Conservation (phyloP, 805 yeast genomes). For the Cyberlindnera maritima region DNA sequence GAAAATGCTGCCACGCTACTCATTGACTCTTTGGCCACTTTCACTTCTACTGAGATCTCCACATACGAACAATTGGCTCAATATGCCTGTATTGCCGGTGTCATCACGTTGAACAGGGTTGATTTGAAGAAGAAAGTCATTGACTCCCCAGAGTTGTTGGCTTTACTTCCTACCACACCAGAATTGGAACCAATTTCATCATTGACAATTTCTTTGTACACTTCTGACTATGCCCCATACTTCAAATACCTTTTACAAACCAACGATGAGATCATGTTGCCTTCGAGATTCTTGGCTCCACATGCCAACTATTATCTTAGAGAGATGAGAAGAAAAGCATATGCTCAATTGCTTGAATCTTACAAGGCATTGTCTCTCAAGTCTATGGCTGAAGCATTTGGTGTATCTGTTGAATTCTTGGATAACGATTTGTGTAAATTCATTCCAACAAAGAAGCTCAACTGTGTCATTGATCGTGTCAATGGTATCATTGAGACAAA, state of each 20-base stretch:
- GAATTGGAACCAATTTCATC: slow-evolving; percentile 77
- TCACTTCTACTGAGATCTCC: slow-evolving; percentile 88
- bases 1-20: slow-evolving; percentile 79
- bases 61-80: slow-evolving; percentile 88
- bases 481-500: slow-evolving; percentile 94
- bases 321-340: slow-evolving; percentile 93
- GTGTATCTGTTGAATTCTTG: slow-evolving; percentile 81
- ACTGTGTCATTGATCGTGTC: slow-evolving; percentile 94
- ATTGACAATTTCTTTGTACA: slow-evolving; percentile 81
- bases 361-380: slow-evolving; percentile 86
- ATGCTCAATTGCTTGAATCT: slow-evolving; percentile 89
- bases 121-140: slow-evolving; percentile 81
- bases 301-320: slow-evolving; percentile 86
- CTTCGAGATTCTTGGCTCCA: slow-evolving; percentile 62
- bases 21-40: slow-evolving; percentile 90
- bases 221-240: slow-evolving; percentile 79
- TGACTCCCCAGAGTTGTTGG: slow-evolving; percentile 90
- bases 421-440: slow-evolving; percentile 86
- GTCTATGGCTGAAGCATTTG: slow-evolving; percentile 93
- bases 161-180: slow-evolving; percentile 69
- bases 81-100: slow-evolving; percentile 86
- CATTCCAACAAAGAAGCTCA: slow-evolving; percentile 89
- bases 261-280: slow-evolving; percentile 65
- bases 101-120: slow-evolving; percentile 75
- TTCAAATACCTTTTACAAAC: slow-evolving; percentile 77